These are phyloP conservation scores for Huntiella bhutanensis DNA, from an alignment of 2,329 filamentous ascomycete genomes.

Conservation along the genomic window DNA sequence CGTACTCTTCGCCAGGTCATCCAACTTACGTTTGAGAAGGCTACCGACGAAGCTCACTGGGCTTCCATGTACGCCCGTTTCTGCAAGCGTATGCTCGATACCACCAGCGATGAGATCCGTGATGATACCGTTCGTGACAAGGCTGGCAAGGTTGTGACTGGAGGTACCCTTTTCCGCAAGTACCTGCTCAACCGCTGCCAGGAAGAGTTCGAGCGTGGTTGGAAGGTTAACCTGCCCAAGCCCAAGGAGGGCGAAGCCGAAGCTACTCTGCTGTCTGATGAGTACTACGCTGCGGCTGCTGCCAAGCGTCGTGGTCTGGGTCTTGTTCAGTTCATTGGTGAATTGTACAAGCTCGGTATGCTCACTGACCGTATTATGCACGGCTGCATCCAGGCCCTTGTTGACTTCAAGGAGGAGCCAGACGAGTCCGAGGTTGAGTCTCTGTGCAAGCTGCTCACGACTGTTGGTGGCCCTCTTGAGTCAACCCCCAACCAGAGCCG, in stretches of 20 bases:
- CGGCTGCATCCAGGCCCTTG: constrained; percentile 90
- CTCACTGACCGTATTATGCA: constrained; percentile 99
- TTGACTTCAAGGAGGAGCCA: constrained; percentile 71
- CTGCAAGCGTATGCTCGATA: constrained; percentile 91
- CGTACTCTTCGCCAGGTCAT: constrained; percentile 94
- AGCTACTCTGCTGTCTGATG: constrained; percentile 71
- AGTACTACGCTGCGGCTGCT: constrained; percentile 86
- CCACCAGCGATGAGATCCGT: constrained; percentile 84
- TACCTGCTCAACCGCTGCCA: constrained; percentile 97
- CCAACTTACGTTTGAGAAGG: constrained; percentile 97
- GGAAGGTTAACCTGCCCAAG: constrained; percentile 39
- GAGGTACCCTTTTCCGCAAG: constrained; percentile 91
- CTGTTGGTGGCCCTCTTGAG: constrained; percentile 77
- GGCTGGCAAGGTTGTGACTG: constrained; percentile 69
- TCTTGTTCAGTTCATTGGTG: constrained; percentile 97
- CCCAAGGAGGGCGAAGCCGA: constrained; percentile 23
- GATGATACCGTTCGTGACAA: constrained; percentile 92
- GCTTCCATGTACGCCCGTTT: constrained; percentile 98
- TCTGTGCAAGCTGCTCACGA: constrained; percentile 77
- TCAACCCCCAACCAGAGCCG: constrained; percentile 39
- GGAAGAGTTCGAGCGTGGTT: constrained; percentile 95
- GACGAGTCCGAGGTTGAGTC: constrained; percentile 96
- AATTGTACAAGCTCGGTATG: constrained; percentile 97
- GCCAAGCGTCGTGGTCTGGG: constrained; percentile 93
- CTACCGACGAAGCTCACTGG: constrained; percentile 96